phyloP scores from a whole-genome alignment of 2,329 filamentous ascomycete species.

The Lachnellula hyalina region DNA sequence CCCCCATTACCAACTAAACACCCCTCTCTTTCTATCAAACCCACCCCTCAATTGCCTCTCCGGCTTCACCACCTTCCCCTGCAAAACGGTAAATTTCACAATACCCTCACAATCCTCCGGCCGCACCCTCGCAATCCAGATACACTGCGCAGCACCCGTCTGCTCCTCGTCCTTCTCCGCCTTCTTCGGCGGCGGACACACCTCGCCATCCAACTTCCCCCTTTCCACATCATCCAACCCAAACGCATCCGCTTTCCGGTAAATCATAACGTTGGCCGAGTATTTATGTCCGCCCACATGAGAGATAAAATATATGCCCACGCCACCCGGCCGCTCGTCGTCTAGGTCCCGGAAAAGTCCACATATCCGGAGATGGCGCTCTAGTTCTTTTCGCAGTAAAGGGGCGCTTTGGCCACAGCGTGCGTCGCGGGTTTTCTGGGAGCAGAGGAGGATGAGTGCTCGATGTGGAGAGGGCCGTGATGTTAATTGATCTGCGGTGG shows the following conservation, averaged over 20 bases:
- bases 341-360: conserved; percentile 82
- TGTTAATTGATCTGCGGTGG: conserved; percentile 39
- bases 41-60: conserved; percentile 79
- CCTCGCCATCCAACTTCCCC: conserved; percentile 31
- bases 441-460: conserved; percentile 88
- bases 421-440: conserved; percentile 87
- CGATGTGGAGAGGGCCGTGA: conserved; percentile 71
- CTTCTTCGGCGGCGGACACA: conserved; percentile 27
- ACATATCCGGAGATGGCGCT: conserved; percentile 78
- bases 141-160: conserved; percentile 73
- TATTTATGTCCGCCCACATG: conserved; percentile 98
- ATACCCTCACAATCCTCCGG: conserved; percentile 94
- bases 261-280: conserved; percentile 88
- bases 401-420: conserved; percentile 93
- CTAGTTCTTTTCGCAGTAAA: conserved; percentile 79
- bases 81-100: conserved; percentile 79
- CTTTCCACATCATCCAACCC: conserved; percentile 28
- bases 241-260: conserved; percentile 49
- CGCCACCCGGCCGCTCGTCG: conserved; percentile 84
- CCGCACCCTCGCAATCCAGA: conserved; percentile 80
- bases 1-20: conserved; percentile 73
- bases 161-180: conserved; percentile 30
- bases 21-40: conserved; percentile 74
- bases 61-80: conserved; percentile 92
- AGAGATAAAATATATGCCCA: conserved; percentile 93